A percentile compares a stretch with the other conserved stretches of the same genome.
Conservation (phyloP, 768 basidiomycete genomes). For the Lentinula sp. region DNA sequence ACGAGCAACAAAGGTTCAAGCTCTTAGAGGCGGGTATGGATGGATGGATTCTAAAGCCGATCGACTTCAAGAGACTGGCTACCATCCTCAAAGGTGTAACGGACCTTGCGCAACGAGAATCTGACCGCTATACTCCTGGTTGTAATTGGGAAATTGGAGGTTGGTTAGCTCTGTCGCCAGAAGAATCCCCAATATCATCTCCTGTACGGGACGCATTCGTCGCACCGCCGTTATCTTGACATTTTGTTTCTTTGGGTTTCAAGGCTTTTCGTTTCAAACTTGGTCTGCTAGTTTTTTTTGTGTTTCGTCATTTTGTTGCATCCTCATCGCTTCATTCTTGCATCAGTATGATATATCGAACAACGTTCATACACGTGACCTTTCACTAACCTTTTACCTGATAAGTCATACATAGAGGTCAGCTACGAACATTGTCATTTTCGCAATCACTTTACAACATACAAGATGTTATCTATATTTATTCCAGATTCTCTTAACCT, state of each 20-base stretch:
- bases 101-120: slow-evolving; percentile 41
- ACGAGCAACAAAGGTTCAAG: slow-evolving; percentile 49
- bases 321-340: no score
- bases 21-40: slow-evolving; percentile 56
- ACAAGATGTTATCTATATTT: background rate
- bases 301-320: no score
- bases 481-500: background rate
- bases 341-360: no score
- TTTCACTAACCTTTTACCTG: no score
- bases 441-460: background rate
- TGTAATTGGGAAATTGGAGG: slow-evolving; percentile 60
- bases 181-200: background rate
- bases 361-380: no score
- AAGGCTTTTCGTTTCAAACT: no score
- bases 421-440: no score
- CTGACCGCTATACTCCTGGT: slow-evolving; percentile 46
- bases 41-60: slow-evolving; percentile 82
- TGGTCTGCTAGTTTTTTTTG: no score
- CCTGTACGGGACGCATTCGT: background rate
- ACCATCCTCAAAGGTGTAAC: slow-evolving; percentile 53
- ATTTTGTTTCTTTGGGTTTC: background rate
- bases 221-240: background rate
- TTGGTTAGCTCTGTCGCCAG: slow-evolving; percentile 32
- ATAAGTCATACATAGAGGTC: no score
- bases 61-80: slow-evolving; percentile 66